phyloP scores from a whole-genome alignment of 2,329 filamentous ascomycete species.

The Calycina marina region DNA sequence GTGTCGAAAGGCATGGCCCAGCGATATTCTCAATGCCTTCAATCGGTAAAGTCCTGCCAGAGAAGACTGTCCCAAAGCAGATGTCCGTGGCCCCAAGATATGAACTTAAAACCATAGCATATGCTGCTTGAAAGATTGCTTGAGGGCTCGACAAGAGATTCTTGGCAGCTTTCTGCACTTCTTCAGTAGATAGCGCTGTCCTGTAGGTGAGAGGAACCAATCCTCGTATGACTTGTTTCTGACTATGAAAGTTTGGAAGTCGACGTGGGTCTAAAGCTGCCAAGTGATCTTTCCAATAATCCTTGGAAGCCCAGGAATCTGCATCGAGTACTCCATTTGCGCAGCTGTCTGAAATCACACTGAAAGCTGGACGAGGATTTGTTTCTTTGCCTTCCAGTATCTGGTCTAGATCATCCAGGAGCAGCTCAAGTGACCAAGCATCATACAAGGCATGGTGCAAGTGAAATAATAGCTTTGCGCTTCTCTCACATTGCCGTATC shows the following conservation, averaged over 20 bases:
- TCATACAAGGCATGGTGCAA: conserved; percentile 82
- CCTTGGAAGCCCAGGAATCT: conserved; percentile 29
- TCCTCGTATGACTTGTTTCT: conserved; percentile 15
- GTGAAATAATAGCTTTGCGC: conserved; percentile 25
- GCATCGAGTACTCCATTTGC: conserved; percentile 13
- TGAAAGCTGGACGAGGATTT: conserved; percentile 40
- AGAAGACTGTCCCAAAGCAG: conserved; percentile 65
- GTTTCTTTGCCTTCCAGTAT: conserved; percentile 21
- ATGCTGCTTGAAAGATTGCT: conserved; percentile 60
- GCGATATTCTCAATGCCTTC: conserved; percentile 55
- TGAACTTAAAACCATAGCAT: conserved; percentile 48
- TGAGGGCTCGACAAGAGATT: conserved; percentile 36
- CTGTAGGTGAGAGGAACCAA: conserved; percentile 18
- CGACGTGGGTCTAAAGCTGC: conserved; percentile 35
- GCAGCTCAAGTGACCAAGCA: conserved; percentile 77
- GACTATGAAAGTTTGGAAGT: conserved; percentile 43
- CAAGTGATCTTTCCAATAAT: conserved; percentile 60
- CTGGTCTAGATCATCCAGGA: conserved; percentile 49
- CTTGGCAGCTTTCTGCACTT: conserved; percentile 15
- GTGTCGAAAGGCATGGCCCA: conserved; percentile 65
- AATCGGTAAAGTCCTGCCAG: conserved; percentile 63
- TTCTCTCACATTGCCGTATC: conserved; percentile 24
- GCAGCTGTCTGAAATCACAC: conserved; percentile 39
- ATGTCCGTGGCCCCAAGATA: conserved; percentile 53
- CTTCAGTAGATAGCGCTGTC: conserved; percentile 21